Evolutionary conservation across 2,329 filamentous ascomycete genomes (phyloP), one percentile per base, ranked within the genome.

Genomic region (Alternaria longipes): DNA sequence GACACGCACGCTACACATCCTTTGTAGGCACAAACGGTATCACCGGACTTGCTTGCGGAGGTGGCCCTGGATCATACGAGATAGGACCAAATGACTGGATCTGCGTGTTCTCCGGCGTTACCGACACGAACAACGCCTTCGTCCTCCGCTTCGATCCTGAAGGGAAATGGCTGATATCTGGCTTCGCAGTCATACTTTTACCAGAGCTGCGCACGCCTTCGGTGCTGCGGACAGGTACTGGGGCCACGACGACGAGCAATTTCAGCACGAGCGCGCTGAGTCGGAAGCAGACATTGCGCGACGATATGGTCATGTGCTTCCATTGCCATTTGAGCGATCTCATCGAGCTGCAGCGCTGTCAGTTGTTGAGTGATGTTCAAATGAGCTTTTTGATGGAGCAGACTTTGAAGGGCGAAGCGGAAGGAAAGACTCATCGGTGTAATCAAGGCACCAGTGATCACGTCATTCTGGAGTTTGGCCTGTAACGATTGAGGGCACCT

Each of bases 291-390:
- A 5, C 42, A 1, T 24, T 44, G 22, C 26, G 36, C 14, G 22
- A 14, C 5, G 34, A 63, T 5, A 49, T 32, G 22, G 34, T 14
- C 0, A 38, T 66, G 44, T 68, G 65, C 20, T 68, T 68, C 1
- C 65, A 68, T 44, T 68, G 65, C n/a, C 55, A 64, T 16, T 34
- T 68, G 44, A 59, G 56, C 11, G 65, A 68, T 22, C 32, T 68
- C 12, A 36, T 68, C 2, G 65, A 68, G 12, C 51, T 68, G 1
- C 62, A 56, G 14, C 60, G 65, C 3, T 68, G 65, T 24, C 56
- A 55, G 8, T 53, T 66, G 9, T 18, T 68, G 12, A 60, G 54
- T 12, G 36, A 55, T 1, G 22, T 24, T 8, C 65, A 68, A 16
- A 54, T 68, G 30, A 40, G 54, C 20, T 52, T 38, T 6, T 16